A percentile compares a stretch with the other conserved stretches of the same genome.
These are phyloP conservation scores for Leishmania amazonensis DNA, from an alignment of 208 protist species.

Conservation along the genomic window DNA sequence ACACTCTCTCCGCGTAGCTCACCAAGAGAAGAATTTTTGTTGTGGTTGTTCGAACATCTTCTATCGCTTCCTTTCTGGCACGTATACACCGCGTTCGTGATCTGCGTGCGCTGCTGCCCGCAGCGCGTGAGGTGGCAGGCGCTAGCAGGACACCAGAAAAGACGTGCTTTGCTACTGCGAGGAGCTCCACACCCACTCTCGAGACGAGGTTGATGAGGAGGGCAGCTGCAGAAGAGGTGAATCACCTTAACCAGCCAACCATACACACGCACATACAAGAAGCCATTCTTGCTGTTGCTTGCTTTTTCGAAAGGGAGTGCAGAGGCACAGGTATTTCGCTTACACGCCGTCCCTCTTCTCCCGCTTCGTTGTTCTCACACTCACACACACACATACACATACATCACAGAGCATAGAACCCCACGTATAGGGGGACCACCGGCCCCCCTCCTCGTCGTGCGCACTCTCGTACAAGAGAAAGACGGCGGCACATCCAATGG, in stretches of 20 bases:
- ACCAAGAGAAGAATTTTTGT: not conserved
- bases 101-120: not conserved
- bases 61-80: not conserved
- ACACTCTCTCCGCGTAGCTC: not conserved
- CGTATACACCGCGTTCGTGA: constrained; percentile 11
- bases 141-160: not conserved
- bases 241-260: not conserved
- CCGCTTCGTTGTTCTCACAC: not conserved
- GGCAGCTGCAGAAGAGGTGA: not conserved
- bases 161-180: not conserved
- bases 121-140: not conserved
- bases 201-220: not conserved
- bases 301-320: not conserved
- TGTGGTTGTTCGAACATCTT: not conserved
- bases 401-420: not conserved
- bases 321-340: not conserved
- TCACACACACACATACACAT: not conserved
- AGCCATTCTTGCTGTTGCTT: not conserved
- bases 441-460: not conserved
- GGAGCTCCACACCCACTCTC: too few species aligned
- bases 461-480: not conserved
- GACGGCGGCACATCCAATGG: not conserved
- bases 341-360: not conserved
- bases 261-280: not conserved
- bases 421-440: not conserved